A percentile compares a stretch with the other conserved stretches of the same genome.
phyloP scores from a whole-genome alignment of 441 rosid species.

The Corymbia citriodora region DNA sequence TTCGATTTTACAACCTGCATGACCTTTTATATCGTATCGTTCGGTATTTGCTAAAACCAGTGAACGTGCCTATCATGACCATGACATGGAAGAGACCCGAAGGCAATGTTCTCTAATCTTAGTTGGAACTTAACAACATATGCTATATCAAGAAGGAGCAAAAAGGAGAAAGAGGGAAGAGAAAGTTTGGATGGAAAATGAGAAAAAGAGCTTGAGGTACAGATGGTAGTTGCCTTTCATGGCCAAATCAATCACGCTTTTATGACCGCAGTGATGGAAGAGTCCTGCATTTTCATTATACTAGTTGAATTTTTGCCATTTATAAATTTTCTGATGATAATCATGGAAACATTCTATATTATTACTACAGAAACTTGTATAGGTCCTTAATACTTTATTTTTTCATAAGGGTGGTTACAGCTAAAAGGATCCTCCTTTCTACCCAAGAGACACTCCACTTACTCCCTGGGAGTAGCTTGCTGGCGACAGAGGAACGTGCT shows the following conservation, averaged over 20 bases:
- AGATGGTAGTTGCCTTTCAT: not conserved
- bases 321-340: not conserved
- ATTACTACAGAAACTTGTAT: not conserved
- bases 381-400: not conserved
- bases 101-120: not conserved
- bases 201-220: not conserved
- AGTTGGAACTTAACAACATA: not conserved
- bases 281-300: not conserved
- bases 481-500: too few species aligned
- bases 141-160: not conserved
- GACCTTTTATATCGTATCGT: not conserved
- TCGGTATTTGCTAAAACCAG: too few species aligned
- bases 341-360: not conserved
- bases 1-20: not conserved
- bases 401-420: too few species aligned
- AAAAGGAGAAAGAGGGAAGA: not conserved
- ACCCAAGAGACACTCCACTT: too few species aligned
- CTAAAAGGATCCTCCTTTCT: too few species aligned
- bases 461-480: too few species aligned
- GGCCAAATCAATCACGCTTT: not conserved
- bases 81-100: not conserved
- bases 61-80: too few species aligned
- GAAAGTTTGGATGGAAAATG: not conserved
- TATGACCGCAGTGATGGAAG: not conserved
- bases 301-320: not conserved